Evolutionary conservation across 2,329 filamentous ascomycete genomes (phyloP).

Genomic region (Trichoderma sp.): DNA sequence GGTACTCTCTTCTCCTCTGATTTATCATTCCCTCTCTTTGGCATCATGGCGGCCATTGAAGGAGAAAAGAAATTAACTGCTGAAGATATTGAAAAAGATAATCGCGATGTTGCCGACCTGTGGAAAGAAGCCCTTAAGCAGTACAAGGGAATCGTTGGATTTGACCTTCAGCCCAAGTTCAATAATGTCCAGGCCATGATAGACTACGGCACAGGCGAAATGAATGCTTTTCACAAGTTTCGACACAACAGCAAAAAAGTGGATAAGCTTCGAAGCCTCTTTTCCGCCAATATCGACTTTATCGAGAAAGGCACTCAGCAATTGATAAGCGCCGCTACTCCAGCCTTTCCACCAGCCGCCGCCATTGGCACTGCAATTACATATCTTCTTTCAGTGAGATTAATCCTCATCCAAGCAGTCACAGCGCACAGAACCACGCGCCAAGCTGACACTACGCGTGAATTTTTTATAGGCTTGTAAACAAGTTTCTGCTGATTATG

Average conservation of each 20-base stretch:
- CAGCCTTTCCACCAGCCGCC: constrained; percentile 40
- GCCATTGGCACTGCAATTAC: constrained; percentile 43
- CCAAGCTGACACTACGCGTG: not conserved
- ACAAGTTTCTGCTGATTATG: constrained; percentile 44
- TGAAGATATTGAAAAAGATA: constrained; percentile 35
- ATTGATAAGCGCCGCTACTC: constrained; percentile 38
- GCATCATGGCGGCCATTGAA: constrained; percentile 10
- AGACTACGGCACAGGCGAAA: constrained; percentile 36
- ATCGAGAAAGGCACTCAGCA: constrained; percentile 39
- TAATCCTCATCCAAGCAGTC: not conserved
- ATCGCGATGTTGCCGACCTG: constrained; percentile 38
- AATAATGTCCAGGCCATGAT: constrained; percentile 37
- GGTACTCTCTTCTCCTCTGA: not conserved
- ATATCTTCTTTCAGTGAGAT: constrained; percentile 38
- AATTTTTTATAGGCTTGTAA: constrained; percentile 34
- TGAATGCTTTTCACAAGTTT: constrained; percentile 41
- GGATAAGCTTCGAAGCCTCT: constrained; percentile 39
- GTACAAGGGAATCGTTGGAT: constrained; percentile 42
- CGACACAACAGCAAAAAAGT: constrained; percentile 43
- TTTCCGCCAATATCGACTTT: constrained; percentile 38
- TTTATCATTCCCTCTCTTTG: not conserved
- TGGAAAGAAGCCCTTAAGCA: constrained; percentile 42
- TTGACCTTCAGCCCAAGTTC: constrained; percentile 39
- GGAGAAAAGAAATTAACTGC: not conserved
- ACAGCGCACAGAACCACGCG: rapidly evolving